These are phyloP conservation scores for Trichomonas vaginalis DNA, from an alignment of 208 protist genomes.

Conservation along the genomic window DNA sequence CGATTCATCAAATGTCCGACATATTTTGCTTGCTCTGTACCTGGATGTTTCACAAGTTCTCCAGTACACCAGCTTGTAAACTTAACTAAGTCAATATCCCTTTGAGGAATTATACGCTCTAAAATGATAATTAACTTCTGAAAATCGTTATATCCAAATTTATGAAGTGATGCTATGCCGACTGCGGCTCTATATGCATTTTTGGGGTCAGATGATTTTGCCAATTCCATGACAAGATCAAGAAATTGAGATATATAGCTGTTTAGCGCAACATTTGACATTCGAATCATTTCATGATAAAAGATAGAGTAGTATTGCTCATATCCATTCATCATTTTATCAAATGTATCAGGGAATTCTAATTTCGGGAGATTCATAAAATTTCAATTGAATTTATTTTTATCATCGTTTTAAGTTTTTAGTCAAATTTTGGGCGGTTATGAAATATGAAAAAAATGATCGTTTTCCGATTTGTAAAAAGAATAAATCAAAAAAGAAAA, in stretches of 20 bases:
- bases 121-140: background rate
- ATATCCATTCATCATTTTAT: background rate
- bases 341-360: background rate
- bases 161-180: background rate
- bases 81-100: background rate
- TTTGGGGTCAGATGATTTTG: background rate
- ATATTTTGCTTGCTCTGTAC: background rate
- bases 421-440: too few relatives aligned
- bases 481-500: too few relatives aligned
- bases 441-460: too few relatives aligned
- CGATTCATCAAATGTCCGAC: background rate
- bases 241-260: background rate
- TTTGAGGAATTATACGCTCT: background rate
- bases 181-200: background rate
- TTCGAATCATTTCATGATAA: background rate
- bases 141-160: background rate
- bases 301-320: background rate
- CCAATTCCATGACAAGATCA: background rate
- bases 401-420: background rate
- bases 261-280: background rate
- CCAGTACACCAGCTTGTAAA: conserved; percentile 6
- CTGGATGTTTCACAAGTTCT: background rate
- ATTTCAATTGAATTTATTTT: background rate
- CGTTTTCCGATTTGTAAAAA: too few relatives aligned
- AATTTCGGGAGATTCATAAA: background rate